phyloP scores from a whole-genome alignment of 1,284 basidiomycete species.

The Puccinia brachypodii region DNA sequence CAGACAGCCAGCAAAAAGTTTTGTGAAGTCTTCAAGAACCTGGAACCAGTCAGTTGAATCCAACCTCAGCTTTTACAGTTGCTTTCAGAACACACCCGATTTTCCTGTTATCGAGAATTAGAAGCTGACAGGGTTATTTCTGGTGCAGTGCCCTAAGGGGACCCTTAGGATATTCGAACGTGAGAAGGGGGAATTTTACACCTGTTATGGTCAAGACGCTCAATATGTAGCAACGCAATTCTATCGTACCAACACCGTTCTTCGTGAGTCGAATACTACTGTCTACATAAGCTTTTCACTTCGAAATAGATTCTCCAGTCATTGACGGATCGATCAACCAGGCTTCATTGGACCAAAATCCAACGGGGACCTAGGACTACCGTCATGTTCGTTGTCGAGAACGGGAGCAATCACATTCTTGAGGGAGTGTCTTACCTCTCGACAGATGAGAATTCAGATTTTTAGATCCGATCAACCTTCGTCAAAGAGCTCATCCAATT shows the following conservation, averaged over 20 bases:
- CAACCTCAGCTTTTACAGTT: neutral
- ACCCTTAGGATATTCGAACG: slow-evolving; percentile 82
- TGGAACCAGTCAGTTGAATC: slow-evolving; percentile 14
- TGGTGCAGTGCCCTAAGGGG: slow-evolving; percentile 5
- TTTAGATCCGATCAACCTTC: slow-evolving; percentile 51
- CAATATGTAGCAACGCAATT: slow-evolving; percentile 80
- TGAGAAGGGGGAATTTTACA: slow-evolving; percentile 70
- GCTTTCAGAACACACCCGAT: neutral
- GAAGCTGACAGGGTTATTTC: neutral
- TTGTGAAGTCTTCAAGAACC: slow-evolving; percentile 20
- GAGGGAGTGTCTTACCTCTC: slow-evolving; percentile 82
- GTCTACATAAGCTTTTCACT: slow-evolving; percentile 12
- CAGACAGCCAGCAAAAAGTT: slow-evolving; percentile 33
- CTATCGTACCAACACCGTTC: slow-evolving; percentile 57
- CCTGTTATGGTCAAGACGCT: slow-evolving; percentile 84
- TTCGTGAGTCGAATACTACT: slow-evolving; percentile 52
- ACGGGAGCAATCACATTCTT: slow-evolving; percentile 82
- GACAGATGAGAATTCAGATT: slow-evolving; percentile 93
- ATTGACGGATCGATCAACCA: neutral
- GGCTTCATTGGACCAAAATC: slow-evolving; percentile 68
- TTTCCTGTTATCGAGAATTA: neutral
- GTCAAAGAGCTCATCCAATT: slow-evolving; percentile 48
- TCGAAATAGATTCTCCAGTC: neutral
- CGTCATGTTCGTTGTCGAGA: slow-evolving; percentile 75
- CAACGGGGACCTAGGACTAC: slow-evolving; percentile 78